These are phyloP conservation scores for Colletotrichum aenigma DNA, from an alignment of 2,329 filamentous ascomycete species.

Conservation along the genomic window DNA sequence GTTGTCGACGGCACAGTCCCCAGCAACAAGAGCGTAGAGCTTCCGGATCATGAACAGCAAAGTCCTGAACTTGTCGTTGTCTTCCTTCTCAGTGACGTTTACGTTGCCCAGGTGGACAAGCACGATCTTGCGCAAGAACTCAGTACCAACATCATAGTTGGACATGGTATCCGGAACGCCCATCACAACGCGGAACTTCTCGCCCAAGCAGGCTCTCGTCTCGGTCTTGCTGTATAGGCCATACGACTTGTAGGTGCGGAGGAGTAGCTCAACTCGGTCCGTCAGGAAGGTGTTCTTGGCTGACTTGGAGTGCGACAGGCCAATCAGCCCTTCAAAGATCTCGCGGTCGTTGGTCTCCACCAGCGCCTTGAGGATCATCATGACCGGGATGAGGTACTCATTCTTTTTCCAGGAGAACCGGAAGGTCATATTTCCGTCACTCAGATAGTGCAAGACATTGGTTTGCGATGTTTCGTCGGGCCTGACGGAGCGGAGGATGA, in stretches of 20 bases:
- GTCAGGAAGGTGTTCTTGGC: slow-evolving; percentile 91
- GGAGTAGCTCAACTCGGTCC: slow-evolving; percentile 87
- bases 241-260: slow-evolving; percentile 94
- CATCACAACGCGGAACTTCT: slow-evolving; percentile 89
- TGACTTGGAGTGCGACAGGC: slow-evolving; percentile 75
- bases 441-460: slow-evolving; percentile 94
- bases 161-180: slow-evolving; percentile 83
- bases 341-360: slow-evolving; percentile 96
- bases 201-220: slow-evolving; percentile 84
- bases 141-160: slow-evolving; percentile 87
- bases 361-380: slow-evolving; percentile 96
- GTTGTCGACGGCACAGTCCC: slow-evolving; percentile 92
- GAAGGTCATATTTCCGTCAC: slow-evolving; percentile 95
- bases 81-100: slow-evolving; percentile 81
- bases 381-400: slow-evolving; percentile 92
- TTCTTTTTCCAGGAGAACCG: slow-evolving; percentile 98
- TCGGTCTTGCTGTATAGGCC: slow-evolving; percentile 80
- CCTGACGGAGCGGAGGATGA: slow-evolving; percentile 88
- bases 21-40: slow-evolving; percentile 89
- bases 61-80: slow-evolving; percentile 92
- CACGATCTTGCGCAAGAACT: slow-evolving; percentile 89
- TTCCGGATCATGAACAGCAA: slow-evolving; percentile 96
- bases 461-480: slow-evolving; percentile 99
- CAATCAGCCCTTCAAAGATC: slow-evolving; percentile 93
- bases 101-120: slow-evolving; percentile 89